Evolutionary conservation across 768 basidiomycete genomes (phyloP).

Genomic region (Baorangia bicolor): DNA sequence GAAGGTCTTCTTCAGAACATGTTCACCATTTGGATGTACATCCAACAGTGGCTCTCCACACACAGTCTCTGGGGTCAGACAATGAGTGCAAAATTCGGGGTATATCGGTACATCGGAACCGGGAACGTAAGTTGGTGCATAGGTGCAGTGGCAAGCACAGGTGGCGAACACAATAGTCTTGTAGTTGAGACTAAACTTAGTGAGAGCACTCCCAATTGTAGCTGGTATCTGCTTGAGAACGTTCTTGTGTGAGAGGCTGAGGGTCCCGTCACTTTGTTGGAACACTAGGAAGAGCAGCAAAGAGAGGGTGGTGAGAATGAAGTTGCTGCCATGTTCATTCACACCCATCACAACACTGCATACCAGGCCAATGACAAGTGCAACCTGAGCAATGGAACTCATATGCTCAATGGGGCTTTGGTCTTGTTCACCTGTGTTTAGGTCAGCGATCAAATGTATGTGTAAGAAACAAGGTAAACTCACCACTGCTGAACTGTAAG

Average conservation of each 20-base stretch:
- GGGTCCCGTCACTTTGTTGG: background rate
- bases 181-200: background rate
- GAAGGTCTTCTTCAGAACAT: background rate
- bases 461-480: background rate
- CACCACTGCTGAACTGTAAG: background rate
- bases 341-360: conserved; percentile 18
- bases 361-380: background rate
- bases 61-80: background rate
- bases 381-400: conserved; percentile 3
- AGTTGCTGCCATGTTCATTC: conserved; percentile 7
- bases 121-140: background rate
- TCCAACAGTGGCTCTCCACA: background rate
- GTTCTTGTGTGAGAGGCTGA: conserved; percentile 1
- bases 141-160: conserved; percentile 6
- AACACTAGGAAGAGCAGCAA: background rate
- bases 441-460: background rate
- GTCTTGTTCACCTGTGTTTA: background rate
- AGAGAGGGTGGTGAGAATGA: conserved; percentile 20
- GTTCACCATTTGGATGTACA: background rate
- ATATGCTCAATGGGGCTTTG: conserved; percentile 1
- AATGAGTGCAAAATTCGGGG: background rate
- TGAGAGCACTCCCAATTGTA: background rate
- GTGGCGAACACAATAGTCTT: background rate
- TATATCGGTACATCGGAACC: background rate
- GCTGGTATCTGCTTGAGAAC: conserved; percentile 2